Percentiles rank a stretch among this genome's conserved stretches.
Conservation (phyloP, 192 early-diverging fungal genomes). For the Entophlyctis helioformis region DNA sequence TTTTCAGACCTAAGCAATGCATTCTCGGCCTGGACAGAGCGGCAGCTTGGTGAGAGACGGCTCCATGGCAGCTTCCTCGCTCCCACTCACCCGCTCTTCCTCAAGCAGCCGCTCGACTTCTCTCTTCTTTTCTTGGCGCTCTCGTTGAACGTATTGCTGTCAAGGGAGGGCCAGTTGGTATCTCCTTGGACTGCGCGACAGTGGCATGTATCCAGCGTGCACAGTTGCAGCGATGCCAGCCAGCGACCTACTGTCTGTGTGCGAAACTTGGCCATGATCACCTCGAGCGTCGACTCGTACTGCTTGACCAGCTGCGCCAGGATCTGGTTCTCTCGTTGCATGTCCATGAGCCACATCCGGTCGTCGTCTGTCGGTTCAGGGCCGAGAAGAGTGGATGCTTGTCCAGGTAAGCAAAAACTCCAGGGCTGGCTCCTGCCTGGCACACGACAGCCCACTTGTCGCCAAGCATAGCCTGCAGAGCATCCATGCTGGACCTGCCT, state of each 20-base stretch:
- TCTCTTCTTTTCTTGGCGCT: slow-evolving; percentile 21
- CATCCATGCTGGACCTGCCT: no score
- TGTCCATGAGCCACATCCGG: no score
- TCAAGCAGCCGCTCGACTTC: slow-evolving; percentile 15
- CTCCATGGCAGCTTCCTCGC: not conserved
- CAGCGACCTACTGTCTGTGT: slow-evolving; percentile 27
- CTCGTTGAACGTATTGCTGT: slow-evolving; percentile 27
- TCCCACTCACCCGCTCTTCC: slow-evolving; percentile 17
- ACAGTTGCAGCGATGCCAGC: not conserved
- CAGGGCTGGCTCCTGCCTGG: no score
- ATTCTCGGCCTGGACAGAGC: slow-evolving; percentile 5
- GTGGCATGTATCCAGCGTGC: not conserved
- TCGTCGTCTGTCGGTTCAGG: no score
- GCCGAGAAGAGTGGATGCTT: no score
- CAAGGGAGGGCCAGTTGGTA: not conserved
- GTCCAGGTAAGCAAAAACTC: no score
- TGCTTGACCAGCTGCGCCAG: slow-evolving; percentile 35
- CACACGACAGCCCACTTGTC: no score
- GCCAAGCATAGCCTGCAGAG: no score
- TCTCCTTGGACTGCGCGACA: no score
- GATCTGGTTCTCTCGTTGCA: slow-evolving; percentile 33
- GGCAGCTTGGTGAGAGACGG: not conserved
- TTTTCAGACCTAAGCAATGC: slow-evolving; percentile 10
- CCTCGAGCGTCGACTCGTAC: slow-evolving; percentile 40
- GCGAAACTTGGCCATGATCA: slow-evolving; percentile 39